These are phyloP conservation scores for Rhizopogon rudus DNA, from an alignment of 768 basidiomycete species.

Conservation along the genomic window DNA sequence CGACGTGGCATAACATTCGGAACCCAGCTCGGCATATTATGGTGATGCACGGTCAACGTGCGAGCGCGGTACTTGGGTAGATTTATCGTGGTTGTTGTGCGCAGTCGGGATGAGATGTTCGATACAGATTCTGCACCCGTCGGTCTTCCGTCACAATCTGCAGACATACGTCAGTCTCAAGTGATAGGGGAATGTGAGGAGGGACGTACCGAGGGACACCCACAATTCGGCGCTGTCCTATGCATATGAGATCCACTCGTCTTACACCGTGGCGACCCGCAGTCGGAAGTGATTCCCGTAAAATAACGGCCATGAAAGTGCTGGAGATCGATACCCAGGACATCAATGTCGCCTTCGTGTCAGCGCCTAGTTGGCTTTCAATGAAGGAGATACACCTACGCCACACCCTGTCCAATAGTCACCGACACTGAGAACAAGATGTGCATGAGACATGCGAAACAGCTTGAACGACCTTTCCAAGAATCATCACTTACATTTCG, in stretches of 20 bases:
- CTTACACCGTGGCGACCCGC: constrained; percentile 27
- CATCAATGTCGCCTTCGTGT: neutral
- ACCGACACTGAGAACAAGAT: constrained; percentile 25
- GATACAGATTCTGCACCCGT: constrained; percentile 32
- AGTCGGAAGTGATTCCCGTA: constrained; percentile 28
- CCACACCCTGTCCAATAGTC: constrained; percentile 34
- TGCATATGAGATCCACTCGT: constrained; percentile 30
- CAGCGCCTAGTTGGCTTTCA: neutral
- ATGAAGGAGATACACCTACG: constrained; percentile 14
- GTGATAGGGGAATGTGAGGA: constrained; percentile 8
- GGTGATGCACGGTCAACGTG: constrained; percentile 1
- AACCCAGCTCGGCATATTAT: neutral
- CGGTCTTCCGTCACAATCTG: constrained; percentile 32
- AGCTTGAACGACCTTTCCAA: neutral
- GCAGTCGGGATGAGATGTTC: constrained; percentile 30
- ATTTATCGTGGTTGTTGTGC: constrained; percentile 13
- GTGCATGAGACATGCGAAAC: constrained; percentile 2
- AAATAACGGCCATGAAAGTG: constrained; percentile 35
- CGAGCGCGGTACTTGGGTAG: neutral
- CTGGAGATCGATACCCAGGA: constrained; percentile 12
- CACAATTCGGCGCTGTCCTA: constrained; percentile 30
- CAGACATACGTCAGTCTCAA: neutral
- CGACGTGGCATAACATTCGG: neutral
- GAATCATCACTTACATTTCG: constrained; percentile 26
- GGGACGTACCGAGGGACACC: constrained; percentile 23